Evolutionary conservation across 2,329 filamentous ascomycete species (phyloP), one percentile per base, ranked within the genome.

Genomic region (Penicillium digitatum): DNA sequence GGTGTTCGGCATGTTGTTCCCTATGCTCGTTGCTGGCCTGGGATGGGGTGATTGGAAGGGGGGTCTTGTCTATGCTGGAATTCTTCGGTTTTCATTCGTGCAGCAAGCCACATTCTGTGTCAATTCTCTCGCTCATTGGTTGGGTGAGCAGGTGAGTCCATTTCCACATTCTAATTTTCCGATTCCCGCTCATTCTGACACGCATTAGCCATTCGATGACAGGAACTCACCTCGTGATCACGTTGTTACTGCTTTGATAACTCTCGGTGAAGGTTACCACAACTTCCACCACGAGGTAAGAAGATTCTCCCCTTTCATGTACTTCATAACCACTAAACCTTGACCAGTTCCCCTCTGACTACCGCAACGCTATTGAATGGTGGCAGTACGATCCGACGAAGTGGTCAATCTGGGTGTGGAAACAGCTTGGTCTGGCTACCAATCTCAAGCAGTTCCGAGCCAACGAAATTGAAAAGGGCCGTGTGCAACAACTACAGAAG

Each of bases 381-480:
- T 87, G 84, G 76, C 89, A 93, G 74, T 93, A 92, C 69, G 89
- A 93, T 72, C 89, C 89, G 45, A 94, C 89, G 69, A 93, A 93
- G 78, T 92, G 89, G 88, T 81, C 77, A 69, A 93, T 93, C 78
- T 88, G 84, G 84, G 64, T 24, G 5, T 54, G 88, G 87, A 94
- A 93, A 82, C 84, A 87, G 75, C 76, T 93, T 52, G 89, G 90
- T 57, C 84, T 95, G 50, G 90, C 90, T 67, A 90, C 87, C 70
- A 88, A 94, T 74, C 82, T 95, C 54, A 95, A 95, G 84, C 84
- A 92, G 76, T 95, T 95, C 85, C 88, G 89, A 65, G 79, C 84
- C 76, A 95, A 95, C 76, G 90, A 95, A 74, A 95, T 95, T 62
- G 90, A 95, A 76, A 94, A 94, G 82, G 90, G 90, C 61, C 88